Percentiles rank a stretch among this genome's conserved stretches.
Conservation (phyloP, 805 yeast genomes). For the Saccharomycopsis fibuligera region DNA sequence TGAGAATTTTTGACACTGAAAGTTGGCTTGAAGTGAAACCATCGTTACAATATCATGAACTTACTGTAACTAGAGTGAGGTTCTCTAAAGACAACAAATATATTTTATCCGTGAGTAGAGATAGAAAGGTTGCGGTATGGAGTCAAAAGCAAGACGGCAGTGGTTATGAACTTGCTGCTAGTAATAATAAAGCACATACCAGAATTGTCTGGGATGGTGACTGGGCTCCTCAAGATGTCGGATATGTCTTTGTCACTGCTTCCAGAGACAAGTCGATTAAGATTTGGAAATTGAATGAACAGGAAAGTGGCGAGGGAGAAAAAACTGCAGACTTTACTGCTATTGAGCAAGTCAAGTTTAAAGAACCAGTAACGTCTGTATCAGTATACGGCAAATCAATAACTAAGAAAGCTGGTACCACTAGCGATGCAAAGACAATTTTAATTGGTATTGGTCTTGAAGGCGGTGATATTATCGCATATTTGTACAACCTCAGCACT, state of each 20-base stretch:
- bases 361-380: conserved; percentile 61
- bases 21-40: conserved; percentile 60
- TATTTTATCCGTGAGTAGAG: conserved; percentile 78
- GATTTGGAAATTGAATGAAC: conserved; percentile 50
- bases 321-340: not conserved
- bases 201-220: conserved; percentile 94
- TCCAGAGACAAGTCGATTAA: conserved; percentile 80
- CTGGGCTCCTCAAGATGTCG: conserved; percentile 59
- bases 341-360: conserved; percentile 34
- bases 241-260: conserved; percentile 62
- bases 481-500: conserved; percentile 29
- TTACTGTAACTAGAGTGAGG: conserved; percentile 78
- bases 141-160: not conserved
- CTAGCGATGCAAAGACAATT: too few relatives aligned
- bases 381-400: conserved; percentile 35
- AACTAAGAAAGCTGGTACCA: conserved; percentile 23
- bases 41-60: conserved; percentile 58
- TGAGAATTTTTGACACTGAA: conserved; percentile 62
- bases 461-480: conserved; percentile 50
- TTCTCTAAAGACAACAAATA: conserved; percentile 65
- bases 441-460: conserved; percentile 65
- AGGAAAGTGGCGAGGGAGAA: too few relatives aligned
- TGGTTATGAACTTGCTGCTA: conserved; percentile 31
- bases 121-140: conserved; percentile 81
- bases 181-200: conserved; percentile 70